phyloP scores from a whole-genome alignment of 257 asterid genomes.

The Nicotiana otophora region DNA sequence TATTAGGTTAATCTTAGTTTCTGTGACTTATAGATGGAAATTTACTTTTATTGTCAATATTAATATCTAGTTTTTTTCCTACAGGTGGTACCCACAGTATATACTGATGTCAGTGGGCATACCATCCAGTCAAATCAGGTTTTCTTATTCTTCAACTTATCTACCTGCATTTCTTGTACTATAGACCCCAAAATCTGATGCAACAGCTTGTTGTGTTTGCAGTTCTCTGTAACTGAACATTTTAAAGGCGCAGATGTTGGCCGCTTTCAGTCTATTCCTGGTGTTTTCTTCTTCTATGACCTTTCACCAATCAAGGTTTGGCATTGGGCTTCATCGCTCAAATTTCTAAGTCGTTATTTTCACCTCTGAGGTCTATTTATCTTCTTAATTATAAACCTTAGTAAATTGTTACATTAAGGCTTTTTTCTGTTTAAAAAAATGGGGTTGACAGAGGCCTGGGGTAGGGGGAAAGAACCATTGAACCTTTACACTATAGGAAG shows the following conservation, averaged over 20 bases:
- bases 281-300: constrained; percentile 88
- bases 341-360: background rate
- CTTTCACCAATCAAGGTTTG: constrained; percentile 95
- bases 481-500: background rate
- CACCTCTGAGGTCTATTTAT: background rate
- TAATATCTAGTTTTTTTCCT: constrained; percentile 16
- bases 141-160: constrained; percentile 2
- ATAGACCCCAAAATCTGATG: constrained; percentile 17
- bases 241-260: constrained; percentile 69
- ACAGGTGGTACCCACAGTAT: constrained; percentile 97
- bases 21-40: background rate
- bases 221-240: constrained; percentile 98
- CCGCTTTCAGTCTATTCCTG: constrained; percentile 69
- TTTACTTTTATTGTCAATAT: background rate
- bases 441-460: background rate
- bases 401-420: background rate
- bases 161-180: background rate
- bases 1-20: background rate
- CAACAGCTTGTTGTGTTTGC: constrained; percentile 29
- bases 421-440: background rate
- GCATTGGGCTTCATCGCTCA: background rate
- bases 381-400: background rate
- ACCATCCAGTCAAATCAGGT: constrained; percentile 96
- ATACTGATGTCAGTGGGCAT: constrained; percentile 72
- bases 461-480: background rate